Conservation (phyloP, 345 rosid genomes). For the Nephelium lappaceum region DNA sequence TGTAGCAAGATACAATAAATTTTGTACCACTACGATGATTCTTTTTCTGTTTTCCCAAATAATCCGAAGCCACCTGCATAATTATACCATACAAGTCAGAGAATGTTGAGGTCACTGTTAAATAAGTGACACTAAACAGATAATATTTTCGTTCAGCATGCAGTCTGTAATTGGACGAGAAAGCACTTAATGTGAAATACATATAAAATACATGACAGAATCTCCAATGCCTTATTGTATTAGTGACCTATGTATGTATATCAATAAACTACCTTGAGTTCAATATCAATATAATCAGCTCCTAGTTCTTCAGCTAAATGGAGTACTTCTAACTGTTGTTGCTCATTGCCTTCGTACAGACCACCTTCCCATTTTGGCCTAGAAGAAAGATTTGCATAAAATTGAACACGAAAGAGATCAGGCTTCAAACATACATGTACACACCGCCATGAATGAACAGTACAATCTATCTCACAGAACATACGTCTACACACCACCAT, state of each 20-base stretch:
- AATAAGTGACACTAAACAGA: no score
- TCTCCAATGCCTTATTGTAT: neutral
- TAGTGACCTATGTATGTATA: neutral
- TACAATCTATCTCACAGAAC: neutral
- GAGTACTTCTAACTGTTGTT: constrained; percentile 40
- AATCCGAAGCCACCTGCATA: constrained; percentile 49
- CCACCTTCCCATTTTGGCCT: constrained; percentile 65
- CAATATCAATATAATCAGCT: constrained; percentile 61
- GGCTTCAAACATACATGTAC: neutral
- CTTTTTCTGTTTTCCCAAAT: constrained; percentile 30
- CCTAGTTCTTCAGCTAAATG: constrained; percentile 47
- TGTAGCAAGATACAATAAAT: constrained; percentile 48
- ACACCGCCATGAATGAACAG: neutral
- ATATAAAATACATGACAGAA: neutral
- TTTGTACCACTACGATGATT: constrained; percentile 29
- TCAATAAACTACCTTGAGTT: constrained; percentile 48
- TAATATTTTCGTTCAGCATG: no score
- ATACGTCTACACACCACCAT: neutral
- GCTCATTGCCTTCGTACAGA: constrained; percentile 52
- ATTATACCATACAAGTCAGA: constrained; percentile 23
- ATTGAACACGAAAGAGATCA: neutral
- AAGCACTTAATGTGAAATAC: no score
- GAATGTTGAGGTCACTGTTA: neutral
- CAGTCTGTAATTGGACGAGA: no score
- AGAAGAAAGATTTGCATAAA: neutral